Base-by-base conservation (phyloP, 2,329 filamentous ascomycete genomes). In the Scytalidium sp. region DNA sequence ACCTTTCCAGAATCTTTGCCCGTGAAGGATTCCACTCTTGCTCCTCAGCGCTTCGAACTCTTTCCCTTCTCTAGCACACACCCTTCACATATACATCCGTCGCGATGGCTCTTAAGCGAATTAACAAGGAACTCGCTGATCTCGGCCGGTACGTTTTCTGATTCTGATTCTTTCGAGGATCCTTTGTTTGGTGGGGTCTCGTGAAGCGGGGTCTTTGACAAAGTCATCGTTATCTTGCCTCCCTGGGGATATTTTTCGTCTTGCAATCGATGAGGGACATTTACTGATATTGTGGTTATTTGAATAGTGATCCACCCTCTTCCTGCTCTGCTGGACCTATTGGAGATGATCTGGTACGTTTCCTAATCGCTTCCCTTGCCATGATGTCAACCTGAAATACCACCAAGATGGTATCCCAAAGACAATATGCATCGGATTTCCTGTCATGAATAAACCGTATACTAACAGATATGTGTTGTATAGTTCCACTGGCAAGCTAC, bases 401-500 rank as follows among this genome's bases (percentile, higher is more conserved):
- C 52, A 47, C 51, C 61, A 63, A 54, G 54, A 57, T 51, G 61
- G 45, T 46, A 50, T 46, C 43, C 53, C 11, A 42, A 44, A 48
- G 42, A 36, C 15, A 22, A n/a, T 32, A 20, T 42, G 49, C 9
- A 29, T 41, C 43, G 20, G 1, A 15, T 9, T 36, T n/a, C 32
- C 29, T 17, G 20, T n/a, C 11, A 7, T 47, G n/a, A 13, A 20
- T 25, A 50, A 50, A 42, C 15, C 22, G 41, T 52, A 56, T 53
- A 52, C 70, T 75, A 56, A 75, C 61, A 47, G 46, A 23, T 29
- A 53, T 21, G 44, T 43, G 41, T 50, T 52, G 36, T 49, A 54
- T 61, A 99, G 93, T 99, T 99, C 71, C 94, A 97, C 85, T 99
- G 94, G 94, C 94, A 99, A 86, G 94, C 94, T 67, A 99, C 94